Percentiles rank a stretch among this genome's conserved stretches.
Evolutionary conservation across 2,329 filamentous ascomycete species (phyloP).

Genomic region (Exophiala spinifera): DNA sequence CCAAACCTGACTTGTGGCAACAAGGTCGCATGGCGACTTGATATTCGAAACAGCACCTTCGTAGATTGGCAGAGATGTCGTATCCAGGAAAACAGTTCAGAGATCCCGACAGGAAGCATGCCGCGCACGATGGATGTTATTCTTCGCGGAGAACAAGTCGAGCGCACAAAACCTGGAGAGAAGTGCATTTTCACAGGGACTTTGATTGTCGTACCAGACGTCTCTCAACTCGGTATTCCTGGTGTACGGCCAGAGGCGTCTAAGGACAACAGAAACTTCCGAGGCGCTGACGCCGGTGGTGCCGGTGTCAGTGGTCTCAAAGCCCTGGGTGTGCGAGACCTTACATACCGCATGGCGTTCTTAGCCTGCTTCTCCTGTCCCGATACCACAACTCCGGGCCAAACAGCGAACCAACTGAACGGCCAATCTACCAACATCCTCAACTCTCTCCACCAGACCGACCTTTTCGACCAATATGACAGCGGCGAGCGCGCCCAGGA

Average conservation of each 20-base stretch:
- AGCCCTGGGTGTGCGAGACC: constrained; percentile 85
- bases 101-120: constrained; percentile 98
- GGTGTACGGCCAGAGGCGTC: constrained; percentile 79
- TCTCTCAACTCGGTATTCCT: constrained; percentile 88
- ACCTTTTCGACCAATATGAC: constrained; percentile 63
- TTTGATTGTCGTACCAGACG: constrained; percentile 92
- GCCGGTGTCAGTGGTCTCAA: constrained; percentile 85
- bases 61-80: constrained; percentile 99
- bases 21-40: constrained; percentile 88
- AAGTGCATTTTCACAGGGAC: constrained; percentile 98
- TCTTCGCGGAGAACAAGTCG: constrained; percentile 92
- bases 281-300: constrained; percentile 76
- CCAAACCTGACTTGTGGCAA: constrained; percentile 86
- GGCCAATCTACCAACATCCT: constrained; percentile 81
- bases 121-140: constrained; percentile 97
- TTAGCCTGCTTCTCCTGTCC: constrained; percentile 58
- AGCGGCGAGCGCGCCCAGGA: constrained; percentile 83
- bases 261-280: constrained; percentile 73
- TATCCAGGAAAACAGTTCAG: constrained; percentile 96
- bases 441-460: constrained; percentile 72
- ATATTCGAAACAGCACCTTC: constrained; percentile 95
- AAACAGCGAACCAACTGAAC: constrained; percentile 64
- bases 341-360: constrained; percentile 54
- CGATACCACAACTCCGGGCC: constrained; percentile 76
- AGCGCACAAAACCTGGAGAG: constrained; percentile 93